Percentiles rank a stretch among this genome's conserved stretches.
Conservation (phyloP, 192 early-diverging fungal genomes). For the Kappamyces sp. region DNA sequence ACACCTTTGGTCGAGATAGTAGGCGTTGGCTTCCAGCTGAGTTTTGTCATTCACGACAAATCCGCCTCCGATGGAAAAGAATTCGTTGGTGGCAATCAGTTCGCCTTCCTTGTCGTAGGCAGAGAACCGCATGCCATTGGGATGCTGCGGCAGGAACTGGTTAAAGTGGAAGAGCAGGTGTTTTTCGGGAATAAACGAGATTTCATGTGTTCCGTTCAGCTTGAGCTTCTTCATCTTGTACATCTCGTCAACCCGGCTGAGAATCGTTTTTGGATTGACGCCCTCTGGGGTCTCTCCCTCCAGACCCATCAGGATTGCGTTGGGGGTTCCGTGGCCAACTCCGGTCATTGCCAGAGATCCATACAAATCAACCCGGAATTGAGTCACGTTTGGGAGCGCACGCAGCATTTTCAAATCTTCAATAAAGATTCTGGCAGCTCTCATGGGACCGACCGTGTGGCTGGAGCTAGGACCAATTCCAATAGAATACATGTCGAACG, state of each 20-base stretch:
- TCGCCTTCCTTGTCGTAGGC: conserved; percentile 75
- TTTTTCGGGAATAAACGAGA: conserved; percentile 76
- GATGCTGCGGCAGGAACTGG: conserved; percentile 84
- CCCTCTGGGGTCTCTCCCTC: conserved; percentile 70
- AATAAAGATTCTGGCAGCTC: conserved; percentile 90
- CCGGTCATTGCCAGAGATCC: conserved; percentile 92
- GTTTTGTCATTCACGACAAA: conserved; percentile 93
- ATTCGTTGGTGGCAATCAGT: conserved; percentile 88
- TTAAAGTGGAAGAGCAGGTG: conserved; percentile 85
- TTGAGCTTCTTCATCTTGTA: conserved; percentile 71
- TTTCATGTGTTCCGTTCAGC: conserved; percentile 66
- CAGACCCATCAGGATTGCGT: conserved; percentile 83
- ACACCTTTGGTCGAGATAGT: conserved; percentile 31
- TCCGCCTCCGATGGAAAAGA: conserved; percentile 92
- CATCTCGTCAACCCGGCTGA: conserved; percentile 35
- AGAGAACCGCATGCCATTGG: conserved; percentile 93
- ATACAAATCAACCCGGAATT: conserved; percentile 79
- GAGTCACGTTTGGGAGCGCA: conserved; percentile 33
- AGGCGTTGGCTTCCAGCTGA: conserved; percentile 69
- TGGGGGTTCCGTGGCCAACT: conserved; percentile 90
- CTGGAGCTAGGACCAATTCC: conserved; percentile 88
- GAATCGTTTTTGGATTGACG: conserved; percentile 77
- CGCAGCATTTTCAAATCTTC: conserved; percentile 67
- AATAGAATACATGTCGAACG: conserved; percentile 93
- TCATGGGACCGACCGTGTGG: conserved; percentile 89